Percentiles rank a stretch among this genome's conserved stretches.
These are phyloP conservation scores for Yarrowia sp. DNA, from an alignment of 805 yeast species.

Conservation along the genomic window DNA sequence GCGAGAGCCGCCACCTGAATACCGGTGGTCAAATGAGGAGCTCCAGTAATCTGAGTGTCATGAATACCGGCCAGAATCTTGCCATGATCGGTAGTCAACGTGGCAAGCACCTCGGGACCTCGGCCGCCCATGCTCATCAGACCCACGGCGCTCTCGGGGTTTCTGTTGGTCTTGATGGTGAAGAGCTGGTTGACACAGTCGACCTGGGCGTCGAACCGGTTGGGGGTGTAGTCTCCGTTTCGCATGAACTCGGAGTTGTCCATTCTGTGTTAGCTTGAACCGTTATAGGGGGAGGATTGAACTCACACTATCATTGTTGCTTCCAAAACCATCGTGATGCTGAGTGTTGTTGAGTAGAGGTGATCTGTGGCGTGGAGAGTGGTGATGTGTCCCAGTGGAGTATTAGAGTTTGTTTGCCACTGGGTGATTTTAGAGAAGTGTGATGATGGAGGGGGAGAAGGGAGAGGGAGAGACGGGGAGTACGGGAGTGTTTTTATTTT, in stretches of 20 bases:
- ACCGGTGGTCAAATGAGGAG: slow-evolving; percentile 69
- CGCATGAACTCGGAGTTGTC: slow-evolving; percentile 96
- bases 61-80: slow-evolving; percentile 81
- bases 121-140: slow-evolving; percentile 83
- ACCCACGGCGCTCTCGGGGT: slow-evolving; percentile 95
- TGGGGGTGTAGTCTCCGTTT: slow-evolving; percentile 88
- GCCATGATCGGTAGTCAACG: slow-evolving; percentile 84
- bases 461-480: too few species aligned
- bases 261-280: slow-evolving; percentile 44
- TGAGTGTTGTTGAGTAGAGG: slow-evolving; percentile 1
- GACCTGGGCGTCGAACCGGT: slow-evolving; percentile 87
- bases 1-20: slow-evolving; percentile 93
- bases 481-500: too few species aligned
- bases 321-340: slow-evolving; percentile 73
- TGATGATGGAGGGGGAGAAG: not conserved
- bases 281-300: not conserved
- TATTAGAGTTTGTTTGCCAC: slow-evolving; percentile 8
- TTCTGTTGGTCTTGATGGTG: slow-evolving; percentile 77
- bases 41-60: slow-evolving; percentile 67
- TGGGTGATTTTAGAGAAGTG: not conserved
- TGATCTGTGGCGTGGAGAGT: slow-evolving; percentile 13
- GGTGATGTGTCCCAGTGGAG: not conserved
- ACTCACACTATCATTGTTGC: slow-evolving; percentile 83
- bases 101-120: slow-evolving; percentile 77
- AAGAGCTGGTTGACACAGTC: slow-evolving; percentile 87